Conservation (phyloP, 345 rosid genomes). For the Linum trigynum region DNA sequence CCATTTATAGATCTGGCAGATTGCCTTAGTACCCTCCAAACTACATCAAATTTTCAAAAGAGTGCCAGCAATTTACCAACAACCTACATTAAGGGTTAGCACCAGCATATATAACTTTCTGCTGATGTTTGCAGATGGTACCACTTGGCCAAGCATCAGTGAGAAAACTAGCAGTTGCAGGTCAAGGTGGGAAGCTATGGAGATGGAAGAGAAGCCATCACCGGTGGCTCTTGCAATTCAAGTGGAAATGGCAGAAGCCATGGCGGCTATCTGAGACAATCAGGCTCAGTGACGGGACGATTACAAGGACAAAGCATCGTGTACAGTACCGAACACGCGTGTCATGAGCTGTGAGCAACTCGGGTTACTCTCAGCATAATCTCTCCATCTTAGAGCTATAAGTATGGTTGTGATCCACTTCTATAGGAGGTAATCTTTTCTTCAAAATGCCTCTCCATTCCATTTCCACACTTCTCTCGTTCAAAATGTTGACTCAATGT, state of each 20-base stretch:
- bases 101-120: neutral
- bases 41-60: too few species aligned
- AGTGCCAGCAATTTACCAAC: too few species aligned
- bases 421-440: neutral
- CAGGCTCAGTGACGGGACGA: conserved; percentile 74
- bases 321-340: conserved; percentile 34
- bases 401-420: neutral
- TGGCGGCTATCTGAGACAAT: conserved; percentile 97
- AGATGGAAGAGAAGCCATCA: conserved; percentile 99
- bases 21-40: too few species aligned
- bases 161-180: conserved; percentile 54
- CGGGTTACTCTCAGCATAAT: conserved; percentile 7
- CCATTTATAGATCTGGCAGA: too few species aligned
- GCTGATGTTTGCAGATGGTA: conserved; percentile 55
- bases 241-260: conserved; percentile 99
- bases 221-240: conserved; percentile 93
- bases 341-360: conserved; percentile 21
- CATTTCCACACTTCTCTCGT: neutral
- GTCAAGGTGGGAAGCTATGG: conserved; percentile 88
- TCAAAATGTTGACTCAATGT: neutral
- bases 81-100: too few species aligned
- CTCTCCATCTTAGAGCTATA: neutral
- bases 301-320: conserved; percentile 61
- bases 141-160: conserved; percentile 70
- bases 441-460: neutral